Evolutionary conservation across 169 alveolate genomes (phyloP).

Genomic region (Cryptosporidium bovis): DNA sequence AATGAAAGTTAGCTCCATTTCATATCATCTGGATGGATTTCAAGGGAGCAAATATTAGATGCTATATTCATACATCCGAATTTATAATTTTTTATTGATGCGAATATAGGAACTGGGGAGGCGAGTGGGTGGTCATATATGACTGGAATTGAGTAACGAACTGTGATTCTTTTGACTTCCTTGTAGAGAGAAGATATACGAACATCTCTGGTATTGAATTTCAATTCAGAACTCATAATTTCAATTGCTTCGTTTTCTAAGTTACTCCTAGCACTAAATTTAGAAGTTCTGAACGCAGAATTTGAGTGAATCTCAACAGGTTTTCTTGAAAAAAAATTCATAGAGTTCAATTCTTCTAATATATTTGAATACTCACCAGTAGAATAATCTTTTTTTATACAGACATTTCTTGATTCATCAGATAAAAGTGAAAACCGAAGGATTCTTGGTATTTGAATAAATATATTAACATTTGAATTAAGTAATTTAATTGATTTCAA

Average conservation of each 20-base stretch:
- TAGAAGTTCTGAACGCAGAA: neutral
- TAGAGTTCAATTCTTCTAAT: constrained; percentile 12
- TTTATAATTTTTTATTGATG: neutral
- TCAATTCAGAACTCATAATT: neutral
- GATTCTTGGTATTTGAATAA: constrained; percentile 34
- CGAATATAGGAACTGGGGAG: constrained; percentile 31
- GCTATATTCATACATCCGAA: neutral
- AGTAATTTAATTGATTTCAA: neutral
- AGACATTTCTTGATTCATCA: too few species aligned
- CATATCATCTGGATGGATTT: constrained; percentile 43
- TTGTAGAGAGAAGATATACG: constrained; percentile 22
- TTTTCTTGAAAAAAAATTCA: constrained; percentile 1
- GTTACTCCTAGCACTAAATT: neutral
- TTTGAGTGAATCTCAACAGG: neutral
- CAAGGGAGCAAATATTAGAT: constrained; percentile 5
- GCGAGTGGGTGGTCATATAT: constrained; percentile 24
- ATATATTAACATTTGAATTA: neutral
- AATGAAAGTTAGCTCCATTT: neutral
- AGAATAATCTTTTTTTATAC: neutral
- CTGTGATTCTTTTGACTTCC: constrained; percentile 15
- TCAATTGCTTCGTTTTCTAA: neutral
- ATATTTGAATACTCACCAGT: neutral
- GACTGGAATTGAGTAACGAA: neutral
- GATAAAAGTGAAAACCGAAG: constrained; percentile 4
- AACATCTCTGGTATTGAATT: constrained; percentile 5